A percentile compares a stretch with the other conserved stretches of the same genome.
These are phyloP conservation scores for Grosmannia serpens DNA, from an alignment of 2,329 filamentous ascomycete genomes.

Conservation along the genomic window DNA sequence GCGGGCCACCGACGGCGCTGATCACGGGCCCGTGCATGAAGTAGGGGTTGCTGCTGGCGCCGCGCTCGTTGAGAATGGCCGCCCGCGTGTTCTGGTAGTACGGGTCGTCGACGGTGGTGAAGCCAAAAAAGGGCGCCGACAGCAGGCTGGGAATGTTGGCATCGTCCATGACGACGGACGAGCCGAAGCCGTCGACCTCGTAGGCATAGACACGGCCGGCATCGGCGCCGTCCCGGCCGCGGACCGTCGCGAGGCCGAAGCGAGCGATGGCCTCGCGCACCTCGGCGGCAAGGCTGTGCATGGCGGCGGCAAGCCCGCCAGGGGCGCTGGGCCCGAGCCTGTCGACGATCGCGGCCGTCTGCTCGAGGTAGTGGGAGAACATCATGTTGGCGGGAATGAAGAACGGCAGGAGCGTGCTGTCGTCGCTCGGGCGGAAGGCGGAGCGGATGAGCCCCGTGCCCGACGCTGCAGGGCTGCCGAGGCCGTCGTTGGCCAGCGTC, in stretches of 20 bases:
- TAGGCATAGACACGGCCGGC: slow-evolving; percentile 56
- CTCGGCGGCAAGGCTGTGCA: slow-evolving; percentile 48
- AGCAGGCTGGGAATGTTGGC: slow-evolving; percentile 55
- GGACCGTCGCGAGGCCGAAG: slow-evolving; percentile 35
- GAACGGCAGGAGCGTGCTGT: slow-evolving; percentile 74
- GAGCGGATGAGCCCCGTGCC: slow-evolving; percentile 75
- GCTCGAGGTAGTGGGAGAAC: slow-evolving; percentile 52
- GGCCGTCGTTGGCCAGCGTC: slow-evolving; percentile 64
- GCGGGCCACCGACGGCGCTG: slow-evolving; percentile 40
- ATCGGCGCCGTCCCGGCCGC: slow-evolving; percentile 23
- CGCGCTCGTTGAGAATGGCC: slow-evolving; percentile 48
- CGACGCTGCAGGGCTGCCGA: slow-evolving; percentile 68
- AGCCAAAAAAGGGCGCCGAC: slow-evolving; percentile 49
- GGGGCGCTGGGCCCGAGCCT: slow-evolving; percentile 21
- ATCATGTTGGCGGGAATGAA: slow-evolving; percentile 87
- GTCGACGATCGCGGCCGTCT: slow-evolving; percentile 33
- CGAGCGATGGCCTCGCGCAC: slow-evolving; percentile 14
- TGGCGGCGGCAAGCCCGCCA: slow-evolving; percentile 36
- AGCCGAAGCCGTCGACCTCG: slow-evolving; percentile 62
- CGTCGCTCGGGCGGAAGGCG: slow-evolving; percentile 84
- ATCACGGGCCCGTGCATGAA: slow-evolving; percentile 45
- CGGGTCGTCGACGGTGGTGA: slow-evolving; percentile 41
- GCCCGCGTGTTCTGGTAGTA: slow-evolving; percentile 64
- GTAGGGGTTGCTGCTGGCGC: slow-evolving; percentile 57
- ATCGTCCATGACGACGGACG: slow-evolving; percentile 50